Evolutionary conservation across 2,329 filamentous ascomycete genomes (phyloP).

Genomic region (Microcera coccophila): DNA sequence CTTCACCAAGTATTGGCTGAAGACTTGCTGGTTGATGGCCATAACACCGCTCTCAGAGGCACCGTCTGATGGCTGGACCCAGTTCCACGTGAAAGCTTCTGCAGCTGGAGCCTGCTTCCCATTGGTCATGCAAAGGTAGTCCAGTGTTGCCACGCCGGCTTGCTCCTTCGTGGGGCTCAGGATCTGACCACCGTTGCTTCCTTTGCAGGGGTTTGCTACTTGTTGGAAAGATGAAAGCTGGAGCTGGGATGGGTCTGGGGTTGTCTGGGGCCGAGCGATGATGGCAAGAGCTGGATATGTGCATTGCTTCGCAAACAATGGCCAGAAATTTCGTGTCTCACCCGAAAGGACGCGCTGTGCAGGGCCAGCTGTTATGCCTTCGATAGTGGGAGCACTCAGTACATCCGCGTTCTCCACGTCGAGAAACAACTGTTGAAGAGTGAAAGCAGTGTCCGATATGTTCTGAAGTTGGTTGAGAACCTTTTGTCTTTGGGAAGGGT

Average conservation of each 20-base stretch:
- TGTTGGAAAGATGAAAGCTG: slow-evolving; percentile 4
- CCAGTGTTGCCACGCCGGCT: not conserved
- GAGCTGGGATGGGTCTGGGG: slow-evolving; percentile 1
- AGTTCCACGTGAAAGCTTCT: not conserved
- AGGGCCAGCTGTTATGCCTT: too few relatives aligned
- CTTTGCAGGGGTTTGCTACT: not conserved
- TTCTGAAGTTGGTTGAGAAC: not conserved
- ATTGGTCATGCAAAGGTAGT: slow-evolving; percentile 1
- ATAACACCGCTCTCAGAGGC: not conserved
- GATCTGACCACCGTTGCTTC: not conserved
- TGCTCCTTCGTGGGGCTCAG: not conserved
- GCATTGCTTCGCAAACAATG: too few relatives aligned
- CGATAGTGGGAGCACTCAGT: slow-evolving; percentile 2
- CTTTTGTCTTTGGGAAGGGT: too few relatives aligned
- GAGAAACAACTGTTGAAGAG: slow-evolving; percentile 5
- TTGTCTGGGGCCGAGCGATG: not conserved
- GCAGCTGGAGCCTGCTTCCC: not conserved
- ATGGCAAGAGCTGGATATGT: too few relatives aligned
- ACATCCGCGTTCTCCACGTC: slow-evolving; percentile 2
- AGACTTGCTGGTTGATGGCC: not conserved
- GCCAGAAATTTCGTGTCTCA: too few relatives aligned
- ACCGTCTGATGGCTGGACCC: not conserved
- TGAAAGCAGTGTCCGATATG: not conserved
- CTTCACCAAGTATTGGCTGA: not conserved
- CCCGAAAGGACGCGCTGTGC: too few relatives aligned